Conservation (phyloP, 257 asterid genomes). For the Osmanthus fragrans region DNA sequence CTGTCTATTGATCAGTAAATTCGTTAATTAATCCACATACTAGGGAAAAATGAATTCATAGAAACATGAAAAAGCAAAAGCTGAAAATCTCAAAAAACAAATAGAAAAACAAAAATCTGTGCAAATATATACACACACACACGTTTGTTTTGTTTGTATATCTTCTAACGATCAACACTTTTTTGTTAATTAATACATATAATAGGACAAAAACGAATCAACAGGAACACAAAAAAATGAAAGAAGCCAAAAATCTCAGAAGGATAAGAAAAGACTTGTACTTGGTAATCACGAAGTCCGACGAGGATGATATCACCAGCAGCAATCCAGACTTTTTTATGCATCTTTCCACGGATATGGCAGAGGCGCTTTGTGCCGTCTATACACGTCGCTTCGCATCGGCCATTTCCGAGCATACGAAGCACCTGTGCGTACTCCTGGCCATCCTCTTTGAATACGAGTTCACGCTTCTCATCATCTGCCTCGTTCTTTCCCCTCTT, state of each 20-base stretch:
- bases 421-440: slow-evolving; percentile 94
- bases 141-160: no score
- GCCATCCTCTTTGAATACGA: slow-evolving; percentile 91
- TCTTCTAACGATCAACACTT: not conserved
- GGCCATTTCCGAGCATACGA: slow-evolving; percentile 92
- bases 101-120: no score
- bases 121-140: no score
- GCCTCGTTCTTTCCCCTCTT: slow-evolving; percentile 98
- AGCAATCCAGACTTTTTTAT: slow-evolving; percentile 95
- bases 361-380: slow-evolving; percentile 86
- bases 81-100: not conserved
- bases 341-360: slow-evolving; percentile 98
- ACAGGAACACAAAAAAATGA: not conserved
- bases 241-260: not conserved
- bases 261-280: not conserved
- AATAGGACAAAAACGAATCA: not conserved
- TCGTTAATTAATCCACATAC: not conserved
- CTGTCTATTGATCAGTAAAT: not conserved
- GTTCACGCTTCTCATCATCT: slow-evolving; percentile 94
- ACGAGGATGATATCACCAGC: slow-evolving; percentile 96
- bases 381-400: slow-evolving; percentile 86
- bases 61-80: not conserved
- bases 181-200: not conserved
- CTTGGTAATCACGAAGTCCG: slow-evolving; percentile 96
- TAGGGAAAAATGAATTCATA: not conserved